Percentiles rank a stretch among this genome's conserved stretches.
Evolutionary conservation across 768 basidiomycete genomes (phyloP).

Genomic region (Clitopilus passeckerianus): DNA sequence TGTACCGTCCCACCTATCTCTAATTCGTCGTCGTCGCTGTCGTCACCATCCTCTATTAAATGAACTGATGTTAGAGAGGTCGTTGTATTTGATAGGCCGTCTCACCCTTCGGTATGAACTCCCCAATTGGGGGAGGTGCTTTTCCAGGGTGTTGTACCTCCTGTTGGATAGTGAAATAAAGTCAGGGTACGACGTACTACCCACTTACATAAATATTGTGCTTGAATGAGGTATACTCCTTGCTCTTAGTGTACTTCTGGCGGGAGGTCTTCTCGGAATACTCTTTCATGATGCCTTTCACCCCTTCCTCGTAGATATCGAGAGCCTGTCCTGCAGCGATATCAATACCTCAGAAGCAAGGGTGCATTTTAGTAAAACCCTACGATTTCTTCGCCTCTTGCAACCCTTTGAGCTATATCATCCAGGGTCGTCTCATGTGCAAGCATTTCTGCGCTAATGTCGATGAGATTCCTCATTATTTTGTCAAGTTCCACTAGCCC

Average conservation of each 20-base stretch:
- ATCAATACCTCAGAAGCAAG: neutral
- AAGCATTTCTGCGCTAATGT: slow-evolving; percentile 57
- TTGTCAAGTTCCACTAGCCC: slow-evolving; percentile 54
- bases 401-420: slow-evolving; percentile 51
- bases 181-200: too few relatives aligned
- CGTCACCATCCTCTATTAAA: slow-evolving; percentile 70
- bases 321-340: slow-evolving; percentile 42
- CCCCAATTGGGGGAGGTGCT: slow-evolving; percentile 74
- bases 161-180: slow-evolving; percentile 26
- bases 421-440: slow-evolving; percentile 50
- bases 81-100: neutral
- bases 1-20: slow-evolving; percentile 84
- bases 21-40: slow-evolving; percentile 82
- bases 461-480: slow-evolving; percentile 66
- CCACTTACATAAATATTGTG: slow-evolving; percentile 56
- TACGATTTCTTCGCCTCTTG: slow-evolving; percentile 56
- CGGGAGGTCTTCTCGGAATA: slow-evolving; percentile 63
- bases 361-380: slow-evolving; percentile 21
- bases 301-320: slow-evolving; percentile 43
- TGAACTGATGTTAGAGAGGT: neutral
- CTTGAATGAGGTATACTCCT: slow-evolving; percentile 58
- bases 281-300: slow-evolving; percentile 33
- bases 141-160: slow-evolving; percentile 60
- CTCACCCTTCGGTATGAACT: slow-evolving; percentile 67
- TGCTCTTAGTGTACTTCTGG: slow-evolving; percentile 70